Percentiles rank a stretch among this genome's conserved stretches.
Conservation (phyloP, 495 filamentous ascomycete species). For the Echria macrotheca region DNA sequence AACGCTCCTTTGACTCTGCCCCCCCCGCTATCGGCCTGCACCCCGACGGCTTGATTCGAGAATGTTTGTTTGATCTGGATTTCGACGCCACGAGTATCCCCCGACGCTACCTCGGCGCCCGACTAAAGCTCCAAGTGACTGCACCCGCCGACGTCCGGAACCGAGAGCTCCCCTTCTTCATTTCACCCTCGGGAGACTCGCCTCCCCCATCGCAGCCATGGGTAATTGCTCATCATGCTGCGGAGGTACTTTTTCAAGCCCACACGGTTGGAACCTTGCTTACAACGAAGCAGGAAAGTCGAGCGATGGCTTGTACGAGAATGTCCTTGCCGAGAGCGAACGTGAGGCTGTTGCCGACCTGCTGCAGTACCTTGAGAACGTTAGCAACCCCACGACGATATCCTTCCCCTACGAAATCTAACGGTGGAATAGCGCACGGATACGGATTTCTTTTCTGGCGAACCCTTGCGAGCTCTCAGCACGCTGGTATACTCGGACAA, state of each 20-base stretch:
- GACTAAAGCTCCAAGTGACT: constrained; percentile 13
- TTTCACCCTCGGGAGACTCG: constrained; percentile 12
- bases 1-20: constrained; percentile 6
- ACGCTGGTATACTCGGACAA: constrained; percentile 98
- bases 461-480: constrained; percentile 89
- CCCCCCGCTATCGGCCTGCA: constrained; percentile 12
- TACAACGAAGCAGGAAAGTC: constrained; percentile 57
- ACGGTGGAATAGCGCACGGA: constrained; percentile 64
- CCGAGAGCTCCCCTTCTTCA: constrained; percentile 7
- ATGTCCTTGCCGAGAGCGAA: constrained; percentile 91
- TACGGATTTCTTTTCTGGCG: constrained; percentile 96
- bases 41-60: constrained; percentile 8
- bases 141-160: constrained; percentile 1
- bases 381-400: constrained; percentile 36
- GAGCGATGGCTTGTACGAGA: constrained; percentile 92
- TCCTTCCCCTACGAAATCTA: constrained; percentile 12
- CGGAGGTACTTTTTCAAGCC: constrained; percentile 26
- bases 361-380: constrained; percentile 92
- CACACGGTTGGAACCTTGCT: neutral
- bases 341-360: constrained; percentile 96
- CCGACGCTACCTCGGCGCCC: constrained; percentile 5
- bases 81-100: constrained; percentile 5
- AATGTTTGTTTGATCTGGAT: constrained; percentile 17
- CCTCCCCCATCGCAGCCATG: constrained; percentile 29
- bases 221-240: constrained; percentile 39